A percentile compares a stretch with the other conserved stretches of the same genome.
Evolutionary conservation across 2,329 filamentous ascomycete species (phyloP).

Genomic region (Sporothrix variecibatus): DNA sequence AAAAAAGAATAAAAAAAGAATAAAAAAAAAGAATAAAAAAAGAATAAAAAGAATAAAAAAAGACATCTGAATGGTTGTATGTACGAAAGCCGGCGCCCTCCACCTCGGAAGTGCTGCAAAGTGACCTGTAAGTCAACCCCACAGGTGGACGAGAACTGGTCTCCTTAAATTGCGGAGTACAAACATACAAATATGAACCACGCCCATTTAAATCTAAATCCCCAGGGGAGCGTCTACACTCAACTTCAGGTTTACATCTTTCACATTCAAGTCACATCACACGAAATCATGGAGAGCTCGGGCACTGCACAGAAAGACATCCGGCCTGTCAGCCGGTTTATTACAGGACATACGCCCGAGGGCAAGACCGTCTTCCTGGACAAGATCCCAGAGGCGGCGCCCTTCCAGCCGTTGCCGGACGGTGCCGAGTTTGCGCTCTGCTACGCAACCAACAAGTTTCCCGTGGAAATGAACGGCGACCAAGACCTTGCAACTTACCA

Average conservation of each 20-base stretch:
- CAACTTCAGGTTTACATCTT: background rate
- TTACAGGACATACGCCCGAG: slow-evolving; percentile 31
- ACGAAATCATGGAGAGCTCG: background rate
- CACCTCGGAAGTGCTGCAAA: no score
- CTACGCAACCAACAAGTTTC: slow-evolving; percentile 28
- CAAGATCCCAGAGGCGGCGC: slow-evolving; percentile 19
- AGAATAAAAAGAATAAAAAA: no score
- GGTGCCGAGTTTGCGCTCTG: slow-evolving; percentile 27
- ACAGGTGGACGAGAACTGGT: no score
- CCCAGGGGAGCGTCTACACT: no score
- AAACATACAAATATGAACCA: no score
- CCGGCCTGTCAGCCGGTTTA: slow-evolving; percentile 28
- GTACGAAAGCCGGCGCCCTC: no score
- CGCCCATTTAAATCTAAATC: no score
- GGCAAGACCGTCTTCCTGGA: slow-evolving; percentile 29
- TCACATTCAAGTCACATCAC: background rate
- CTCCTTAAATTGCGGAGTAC: no score
- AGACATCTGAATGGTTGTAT: no score
- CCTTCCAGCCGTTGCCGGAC: slow-evolving; percentile 22
- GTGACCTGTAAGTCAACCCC: no score
- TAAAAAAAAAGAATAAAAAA: no score
- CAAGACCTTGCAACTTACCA: slow-evolving; percentile 28
- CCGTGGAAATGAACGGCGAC: slow-evolving; percentile 22
- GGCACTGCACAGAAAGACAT: background rate
- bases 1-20: no score